Base-by-base conservation (phyloP, 2,329 filamentous ascomycete genomes). In the Trichophyton verrucosum region DNA sequence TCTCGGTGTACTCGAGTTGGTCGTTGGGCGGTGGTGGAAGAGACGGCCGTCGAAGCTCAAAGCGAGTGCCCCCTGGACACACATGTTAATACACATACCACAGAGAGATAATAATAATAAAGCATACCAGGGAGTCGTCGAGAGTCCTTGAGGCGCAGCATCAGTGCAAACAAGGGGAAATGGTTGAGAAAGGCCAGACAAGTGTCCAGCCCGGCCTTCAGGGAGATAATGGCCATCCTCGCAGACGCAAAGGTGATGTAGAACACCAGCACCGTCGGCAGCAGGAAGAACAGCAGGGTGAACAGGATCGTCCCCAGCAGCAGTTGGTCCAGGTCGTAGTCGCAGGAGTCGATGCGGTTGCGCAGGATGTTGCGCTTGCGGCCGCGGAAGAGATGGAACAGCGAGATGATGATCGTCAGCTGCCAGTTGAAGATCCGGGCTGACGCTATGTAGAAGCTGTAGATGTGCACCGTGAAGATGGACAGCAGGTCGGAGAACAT, bases 401-500 rank as follows among this genome's bases (percentile, higher is more conserved):
- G 84, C 9, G 92, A 97, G 65, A 92, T 86, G 65, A 99, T 87
- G 64, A 99, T 97, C 2, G 88, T 95, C 63, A 99, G 85, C 75
- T 99, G 94, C 94, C 94, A 99, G 75, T 97, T 91, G 74, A 92
- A 99, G 69, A 99, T 97, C 58, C 94, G 87, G 2, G 94, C 94
- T 7, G 91, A 96, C 15, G 95, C 92, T 61, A 97, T 86, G 74
- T 99, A 99, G 73, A 99, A 99, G 1, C 88, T 95, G 77, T 97
- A 96, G 61, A 99, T 96, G 74, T 99, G 94, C 40, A 99, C 78
- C 1, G 95, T 99, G 62, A 97, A 79, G 55, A 95, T 81, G 1
- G 92, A 96, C 2, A 97, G 81, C 5, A 99, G 81, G 72, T 99
- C 94, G 0, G 92, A 97, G 73, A 96, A 92, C 63, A 99, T 83